Evolutionary conservation across 2,329 filamentous ascomycete genomes (phyloP), one percentile per base, ranked within the genome.

Genomic region (Fusarium vanettenii): DNA sequence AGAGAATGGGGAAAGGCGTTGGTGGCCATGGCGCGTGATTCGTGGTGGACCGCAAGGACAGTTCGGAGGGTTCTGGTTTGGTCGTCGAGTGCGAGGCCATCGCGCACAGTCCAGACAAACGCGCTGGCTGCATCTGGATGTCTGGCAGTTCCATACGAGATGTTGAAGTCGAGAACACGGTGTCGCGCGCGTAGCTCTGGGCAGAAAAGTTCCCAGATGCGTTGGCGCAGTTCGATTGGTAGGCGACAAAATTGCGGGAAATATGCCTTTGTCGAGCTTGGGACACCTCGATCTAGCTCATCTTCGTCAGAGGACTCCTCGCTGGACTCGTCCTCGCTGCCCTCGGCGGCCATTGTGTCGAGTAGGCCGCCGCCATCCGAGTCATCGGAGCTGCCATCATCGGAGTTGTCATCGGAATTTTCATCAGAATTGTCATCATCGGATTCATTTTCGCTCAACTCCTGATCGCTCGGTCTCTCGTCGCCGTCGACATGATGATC

Each of bases 1-100:
- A 85, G 69, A 14, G 78, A 70, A 27, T 86, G 73, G 0, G 84
- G 84, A 11, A 80, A 82, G 4, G 66, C 72, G 9, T 73, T 76
- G 43, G 79, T 67, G 6, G 78, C 84, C 5, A 84, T 64, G 16
- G 66, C 72, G 29, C 84, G 84, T n/a, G 82, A 82, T 70, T 85
- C 83, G 9, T 77, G 73, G 41, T 84, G 78, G 10, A 82, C 78
- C 2, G 83, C 79, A 35, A 84, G 72, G 16, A 85, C 70, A 5
- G 72, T 66, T 9, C 83, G 80, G 2, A 80, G 62, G 2, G 72
- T 59, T 22, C 65, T 67, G 1, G 82, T 85, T n/a, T 80, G 79
- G 5, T 79, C 72, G 1, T 71, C 67, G 0, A 84, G 77, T 5
- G 63, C 71, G 1, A 71, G 18, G 7, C 78, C 75, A 6, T 82